These are phyloP conservation scores for Sclerotinia minor DNA, from an alignment of 2,329 filamentous ascomycete species.

Conservation along the genomic window DNA sequence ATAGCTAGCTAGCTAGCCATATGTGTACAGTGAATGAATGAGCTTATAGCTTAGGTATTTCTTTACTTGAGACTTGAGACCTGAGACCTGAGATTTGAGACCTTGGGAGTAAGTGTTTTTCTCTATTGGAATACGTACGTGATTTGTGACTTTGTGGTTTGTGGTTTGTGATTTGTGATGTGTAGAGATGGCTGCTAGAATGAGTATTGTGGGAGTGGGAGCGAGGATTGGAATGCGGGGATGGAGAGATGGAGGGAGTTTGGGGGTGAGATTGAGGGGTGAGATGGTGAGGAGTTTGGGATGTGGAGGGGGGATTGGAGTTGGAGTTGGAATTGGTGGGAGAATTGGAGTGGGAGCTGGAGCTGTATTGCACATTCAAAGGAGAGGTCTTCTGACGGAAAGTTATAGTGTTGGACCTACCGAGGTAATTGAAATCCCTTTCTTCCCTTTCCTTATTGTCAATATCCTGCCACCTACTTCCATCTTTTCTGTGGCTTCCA, in stretches of 20 bases:
- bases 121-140: not conserved
- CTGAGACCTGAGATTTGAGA: too few species aligned
- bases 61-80: not conserved
- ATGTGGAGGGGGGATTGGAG: not conserved
- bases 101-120: not conserved
- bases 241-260: not conserved
- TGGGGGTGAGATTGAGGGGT: not conserved
- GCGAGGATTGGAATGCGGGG: not conserved
- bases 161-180: not conserved
- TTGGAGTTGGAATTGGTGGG: not conserved
- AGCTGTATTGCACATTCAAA: not conserved
- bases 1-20: too few species aligned
- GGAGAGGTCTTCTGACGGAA: conserved; percentile 39
- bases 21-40: not conserved
- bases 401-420: conserved; percentile 42
- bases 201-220: not conserved
- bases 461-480: conserved; percentile 2
- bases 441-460: conserved; percentile 7
- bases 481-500: not conserved
- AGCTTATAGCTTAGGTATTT: not conserved
- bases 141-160: too few species aligned
- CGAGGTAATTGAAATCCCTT: conserved; percentile 38
- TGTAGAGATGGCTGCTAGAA: conserved; percentile 1
- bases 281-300: conserved; percentile 5
- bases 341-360: not conserved